Conservation (phyloP, 192 early-diverging fungal species). For the Lunasporangiospora selenospora region DNA sequence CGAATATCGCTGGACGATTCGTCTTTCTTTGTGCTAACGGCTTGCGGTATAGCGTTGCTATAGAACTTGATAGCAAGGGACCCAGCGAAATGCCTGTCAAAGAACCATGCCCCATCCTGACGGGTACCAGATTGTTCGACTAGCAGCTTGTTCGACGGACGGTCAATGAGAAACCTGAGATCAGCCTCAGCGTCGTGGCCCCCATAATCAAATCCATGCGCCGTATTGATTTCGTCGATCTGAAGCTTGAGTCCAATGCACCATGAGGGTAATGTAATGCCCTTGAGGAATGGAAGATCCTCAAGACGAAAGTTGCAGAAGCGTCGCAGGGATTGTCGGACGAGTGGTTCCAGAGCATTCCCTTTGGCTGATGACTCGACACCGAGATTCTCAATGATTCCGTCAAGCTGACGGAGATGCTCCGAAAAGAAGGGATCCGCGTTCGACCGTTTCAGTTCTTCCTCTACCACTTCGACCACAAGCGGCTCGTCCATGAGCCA, state of each 20-base stretch:
- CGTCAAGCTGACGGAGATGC: conserved; percentile 1
- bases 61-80: too few species aligned
- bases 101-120: conserved; percentile 27
- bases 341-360: conserved; percentile 3
- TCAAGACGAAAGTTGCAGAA: conserved; percentile 2
- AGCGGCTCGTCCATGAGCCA: conserved; percentile 14
- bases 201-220: conserved; percentile 14
- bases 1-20: too few species aligned
- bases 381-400: conserved; percentile 5
- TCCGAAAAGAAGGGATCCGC: conserved; percentile 2
- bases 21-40: too few species aligned
- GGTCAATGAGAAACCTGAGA: conserved; percentile 14
- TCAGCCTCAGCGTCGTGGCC: background rate
- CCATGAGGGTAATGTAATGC: conserved; percentile 3
- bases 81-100: too few species aligned
- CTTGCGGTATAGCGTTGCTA: too few species aligned
- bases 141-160: conserved; percentile 29
- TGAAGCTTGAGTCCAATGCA: conserved; percentile 1
- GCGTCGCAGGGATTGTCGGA: background rate
- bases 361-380: background rate
- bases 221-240: conserved; percentile 14
- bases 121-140: too few species aligned
- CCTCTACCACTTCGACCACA: conserved; percentile 17
- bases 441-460: background rate
- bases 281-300: conserved; percentile 6